phyloP scores from a whole-genome alignment of 495 filamentous ascomycete genomes.

The Alectoria sarmentosa region DNA sequence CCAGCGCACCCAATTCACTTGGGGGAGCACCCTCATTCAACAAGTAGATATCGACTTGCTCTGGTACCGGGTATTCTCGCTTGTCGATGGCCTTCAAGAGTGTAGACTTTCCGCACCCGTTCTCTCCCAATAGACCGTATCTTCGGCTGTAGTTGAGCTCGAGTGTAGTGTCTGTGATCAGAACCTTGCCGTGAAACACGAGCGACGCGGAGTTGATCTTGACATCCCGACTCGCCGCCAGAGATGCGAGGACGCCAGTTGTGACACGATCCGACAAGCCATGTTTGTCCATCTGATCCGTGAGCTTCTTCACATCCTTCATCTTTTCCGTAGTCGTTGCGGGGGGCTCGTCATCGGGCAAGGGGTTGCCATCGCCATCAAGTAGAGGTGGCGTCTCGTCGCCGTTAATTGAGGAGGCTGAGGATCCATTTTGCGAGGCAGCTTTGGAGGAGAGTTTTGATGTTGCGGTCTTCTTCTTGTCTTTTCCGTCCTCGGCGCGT shows the following conservation, averaged over 20 bases:
- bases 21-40: constrained; percentile 96
- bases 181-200: constrained; percentile 95
- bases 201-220: constrained; percentile 92
- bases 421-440: constrained; percentile 56
- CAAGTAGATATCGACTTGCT: constrained; percentile 97
- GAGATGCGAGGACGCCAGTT: constrained; percentile 89
- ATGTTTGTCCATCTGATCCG: constrained; percentile 88
- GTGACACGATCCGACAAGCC: constrained; percentile 97
- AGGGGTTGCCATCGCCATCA: constrained; percentile 52
- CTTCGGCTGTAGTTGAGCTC: constrained; percentile 90
- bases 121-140: constrained; percentile 95
- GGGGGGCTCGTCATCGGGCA: constrained; percentile 53
- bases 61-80: constrained; percentile 92
- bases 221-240: constrained; percentile 77
- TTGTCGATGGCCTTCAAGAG: constrained; percentile 88
- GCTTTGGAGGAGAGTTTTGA: constrained; percentile 61
- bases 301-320: constrained; percentile 74
- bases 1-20: constrained; percentile 79
- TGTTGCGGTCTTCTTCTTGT: constrained; percentile 65
- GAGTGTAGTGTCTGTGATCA: constrained; percentile 86
- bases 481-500: constrained; percentile 67
- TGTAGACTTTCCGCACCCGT: constrained; percentile 98
- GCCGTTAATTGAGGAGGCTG: constrained; percentile 59
- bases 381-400: constrained; percentile 56
- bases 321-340: constrained; percentile 65